phyloP scores from a whole-genome alignment of 352 stramenopile species.

The Phytophthora sojae region DNA sequence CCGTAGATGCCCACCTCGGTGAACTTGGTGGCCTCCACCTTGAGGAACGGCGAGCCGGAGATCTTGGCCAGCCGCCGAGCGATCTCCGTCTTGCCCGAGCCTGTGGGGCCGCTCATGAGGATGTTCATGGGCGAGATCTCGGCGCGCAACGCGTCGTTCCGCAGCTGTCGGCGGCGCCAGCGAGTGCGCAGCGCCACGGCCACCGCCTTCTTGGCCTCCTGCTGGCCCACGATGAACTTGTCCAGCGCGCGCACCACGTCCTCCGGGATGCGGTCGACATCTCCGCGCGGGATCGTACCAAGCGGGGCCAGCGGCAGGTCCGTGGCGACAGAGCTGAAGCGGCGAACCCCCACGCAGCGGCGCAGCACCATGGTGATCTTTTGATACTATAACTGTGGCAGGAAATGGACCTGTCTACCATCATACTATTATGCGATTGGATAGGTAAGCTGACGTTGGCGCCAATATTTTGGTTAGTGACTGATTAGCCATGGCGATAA shows the following conservation, averaged over 20 bases:
- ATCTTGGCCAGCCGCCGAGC: constrained; percentile 97
- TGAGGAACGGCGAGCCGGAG: constrained; percentile 98
- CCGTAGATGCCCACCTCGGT: constrained; percentile 99
- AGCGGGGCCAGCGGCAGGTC: constrained; percentile 22
- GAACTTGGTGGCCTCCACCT: constrained; percentile 99
- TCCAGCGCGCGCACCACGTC: constrained; percentile 95
- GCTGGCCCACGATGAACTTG: constrained; percentile 97
- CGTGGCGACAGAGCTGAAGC: constrained; percentile 31
- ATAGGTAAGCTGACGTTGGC: constrained; percentile 18
- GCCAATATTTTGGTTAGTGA: constrained; percentile 19
- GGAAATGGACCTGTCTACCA: not conserved
- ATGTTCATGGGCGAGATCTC: constrained; percentile 99
- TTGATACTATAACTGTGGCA: constrained; percentile 20
- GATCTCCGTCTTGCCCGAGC: constrained; percentile 99
- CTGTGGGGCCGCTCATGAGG: constrained; percentile 99
- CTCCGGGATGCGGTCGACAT: constrained; percentile 78
- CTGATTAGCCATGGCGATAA: constrained; percentile 41
- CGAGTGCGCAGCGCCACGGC: constrained; percentile 98
- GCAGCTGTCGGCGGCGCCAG: constrained; percentile 96
- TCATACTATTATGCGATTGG: constrained; percentile 3
- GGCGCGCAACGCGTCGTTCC: constrained; percentile 78
- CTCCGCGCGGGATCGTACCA: constrained; percentile 11
- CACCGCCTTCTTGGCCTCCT: constrained; percentile 97
- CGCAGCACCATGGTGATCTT: constrained; percentile 28
- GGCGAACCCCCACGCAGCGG: constrained; percentile 26